Evolutionary conservation across 192 early-diverging fungal genomes (phyloP).

Genomic region (Rhizophagus sp.): DNA sequence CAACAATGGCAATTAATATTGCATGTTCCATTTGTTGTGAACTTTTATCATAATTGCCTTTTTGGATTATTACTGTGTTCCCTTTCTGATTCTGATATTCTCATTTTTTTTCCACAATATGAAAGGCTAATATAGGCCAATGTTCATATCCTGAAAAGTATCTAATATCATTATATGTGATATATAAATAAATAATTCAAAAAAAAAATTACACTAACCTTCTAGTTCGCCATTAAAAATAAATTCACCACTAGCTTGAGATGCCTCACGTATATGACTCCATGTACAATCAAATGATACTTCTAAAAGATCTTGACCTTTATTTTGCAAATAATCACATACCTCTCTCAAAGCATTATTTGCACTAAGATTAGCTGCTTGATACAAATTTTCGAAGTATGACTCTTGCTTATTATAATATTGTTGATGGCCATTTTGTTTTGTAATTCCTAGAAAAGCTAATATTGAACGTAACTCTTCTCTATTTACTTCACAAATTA

Average conservation of each 20-base stretch:
- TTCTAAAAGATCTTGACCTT: background rate
- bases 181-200: too few species aligned
- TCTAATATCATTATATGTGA: too few species aligned
- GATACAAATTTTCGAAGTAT: background rate
- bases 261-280: background rate
- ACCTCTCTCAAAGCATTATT: background rate
- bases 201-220: background rate
- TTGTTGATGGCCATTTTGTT: background rate
- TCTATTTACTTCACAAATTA: background rate
- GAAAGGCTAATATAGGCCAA: background rate
- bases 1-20: background rate
- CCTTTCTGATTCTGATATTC: background rate
- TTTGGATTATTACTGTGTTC: background rate
- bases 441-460: background rate
- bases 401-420: background rate
- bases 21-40: constrained; percentile 3
- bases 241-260: background rate
- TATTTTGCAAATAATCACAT: background rate
- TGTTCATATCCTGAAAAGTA: background rate
- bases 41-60: constrained; percentile 6
- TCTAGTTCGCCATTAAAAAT: background rate
- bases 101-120: background rate
- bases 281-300: background rate
- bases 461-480: background rate
- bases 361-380: background rate